A percentile compares a stretch with the other conserved stretches of the same genome.
Conservation (phyloP, 148 eudicot genomes). For the Linanthus parryae region DNA sequence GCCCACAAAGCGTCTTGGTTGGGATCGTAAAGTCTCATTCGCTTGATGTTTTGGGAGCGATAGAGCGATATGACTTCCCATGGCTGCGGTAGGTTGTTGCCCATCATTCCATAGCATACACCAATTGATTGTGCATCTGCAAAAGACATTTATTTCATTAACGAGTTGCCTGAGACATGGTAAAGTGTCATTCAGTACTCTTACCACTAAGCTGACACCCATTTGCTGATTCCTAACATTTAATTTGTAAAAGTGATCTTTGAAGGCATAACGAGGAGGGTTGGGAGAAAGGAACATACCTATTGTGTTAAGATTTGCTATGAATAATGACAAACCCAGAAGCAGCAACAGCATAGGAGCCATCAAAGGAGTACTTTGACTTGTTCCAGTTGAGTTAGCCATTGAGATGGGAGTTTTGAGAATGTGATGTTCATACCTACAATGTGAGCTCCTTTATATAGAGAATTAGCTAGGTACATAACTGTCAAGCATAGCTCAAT, state of each 20-base stretch:
- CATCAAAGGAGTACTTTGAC: slow-evolving; percentile 1
- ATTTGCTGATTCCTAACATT: background rate
- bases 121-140: slow-evolving; percentile 8
- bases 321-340: background rate
- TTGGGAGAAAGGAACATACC: slow-evolving; percentile 7
- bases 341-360: slow-evolving; percentile 8
- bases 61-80: slow-evolving; percentile 8
- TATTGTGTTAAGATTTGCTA: background rate
- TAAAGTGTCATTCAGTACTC: background rate
- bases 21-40: slow-evolving; percentile 17
- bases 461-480: too few species aligned
- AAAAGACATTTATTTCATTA: too few species aligned
- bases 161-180: background rate
- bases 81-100: slow-evolving; percentile 17
- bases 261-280: background rate
- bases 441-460: too few species aligned
- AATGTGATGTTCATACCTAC: too few species aligned
- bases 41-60: background rate
- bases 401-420: too few species aligned
- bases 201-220: background rate
- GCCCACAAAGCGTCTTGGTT: slow-evolving; percentile 2
- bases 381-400: background rate
- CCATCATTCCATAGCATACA: slow-evolving; percentile 13
- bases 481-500: too few species aligned
- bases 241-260: background rate